phyloP scores from a whole-genome alignment of 306 rosid genomes.

The Vigna reflexopilosa region DNA sequence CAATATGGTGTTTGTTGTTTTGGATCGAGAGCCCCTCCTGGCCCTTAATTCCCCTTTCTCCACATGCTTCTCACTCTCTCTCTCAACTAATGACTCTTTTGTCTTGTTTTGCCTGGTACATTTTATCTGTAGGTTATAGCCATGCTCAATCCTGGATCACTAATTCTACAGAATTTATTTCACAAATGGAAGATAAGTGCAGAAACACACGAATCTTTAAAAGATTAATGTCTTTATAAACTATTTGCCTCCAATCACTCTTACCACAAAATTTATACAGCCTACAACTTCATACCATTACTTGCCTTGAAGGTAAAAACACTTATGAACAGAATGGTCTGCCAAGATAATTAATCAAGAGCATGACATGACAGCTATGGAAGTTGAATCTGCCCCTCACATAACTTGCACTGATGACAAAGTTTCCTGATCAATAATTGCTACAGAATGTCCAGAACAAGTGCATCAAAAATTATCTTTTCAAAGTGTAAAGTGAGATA shows the following conservation, averaged over 20 bases:
- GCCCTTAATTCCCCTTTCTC: too few species aligned
- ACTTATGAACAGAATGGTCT: neutral
- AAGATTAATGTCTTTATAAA: neutral
- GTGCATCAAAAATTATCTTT: too few species aligned
- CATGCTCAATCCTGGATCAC: slow-evolving; percentile 16
- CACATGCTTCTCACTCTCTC: too few species aligned
- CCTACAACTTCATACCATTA: neutral
- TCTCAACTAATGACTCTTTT: too few species aligned
- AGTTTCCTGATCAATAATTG: too few species aligned
- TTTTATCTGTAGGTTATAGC: neutral
- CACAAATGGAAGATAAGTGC: neutral
- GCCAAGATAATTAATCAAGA: neutral
- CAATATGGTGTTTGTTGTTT: too few species aligned
- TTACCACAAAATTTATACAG: slow-evolving; percentile 19
- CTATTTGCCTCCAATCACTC: neutral
- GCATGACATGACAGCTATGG: neutral
- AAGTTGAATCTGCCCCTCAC: neutral
- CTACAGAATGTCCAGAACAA: too few species aligned
- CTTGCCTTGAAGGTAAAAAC: neutral
- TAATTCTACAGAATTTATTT: neutral
- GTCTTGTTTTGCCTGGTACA: too few species aligned
- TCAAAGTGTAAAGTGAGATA: too few species aligned
- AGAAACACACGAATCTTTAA: neutral
- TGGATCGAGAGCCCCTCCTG: too few species aligned
- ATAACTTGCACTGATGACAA: too few species aligned